phyloP scores from a whole-genome alignment of 257 asterid species.

The Gynochthodes officinalis region DNA sequence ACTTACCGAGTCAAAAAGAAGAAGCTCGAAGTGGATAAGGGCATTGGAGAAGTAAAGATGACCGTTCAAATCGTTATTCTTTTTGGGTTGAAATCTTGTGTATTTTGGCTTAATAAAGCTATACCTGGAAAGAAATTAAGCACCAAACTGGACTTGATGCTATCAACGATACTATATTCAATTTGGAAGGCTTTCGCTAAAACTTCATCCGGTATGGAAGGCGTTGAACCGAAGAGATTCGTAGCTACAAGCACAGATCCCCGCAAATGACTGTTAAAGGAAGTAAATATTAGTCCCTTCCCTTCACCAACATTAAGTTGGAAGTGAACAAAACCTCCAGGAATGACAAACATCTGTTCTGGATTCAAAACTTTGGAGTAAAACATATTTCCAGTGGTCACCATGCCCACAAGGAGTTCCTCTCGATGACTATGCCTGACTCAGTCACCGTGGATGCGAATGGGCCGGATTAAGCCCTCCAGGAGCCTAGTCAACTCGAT shows the following conservation, averaged over 20 bases:
- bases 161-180: conserved; percentile 32
- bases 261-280: conserved; percentile 66
- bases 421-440: conserved; percentile 38
- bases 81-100: not conserved
- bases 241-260: conserved; percentile 25
- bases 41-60: not conserved
- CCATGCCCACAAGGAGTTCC: conserved; percentile 50
- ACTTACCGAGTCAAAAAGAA: not conserved
- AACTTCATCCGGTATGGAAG: conserved; percentile 51
- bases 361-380: conserved; percentile 33
- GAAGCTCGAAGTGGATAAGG: not conserved
- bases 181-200: conserved; percentile 48
- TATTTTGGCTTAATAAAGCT: no score
- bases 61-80: not conserved
- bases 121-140: not conserved
- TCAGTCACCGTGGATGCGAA: conserved; percentile 58
- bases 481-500: conserved; percentile 39
- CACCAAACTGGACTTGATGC: conserved; percentile 41
- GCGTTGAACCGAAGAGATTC: conserved; percentile 46
- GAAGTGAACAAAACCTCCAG: conserved; percentile 53
- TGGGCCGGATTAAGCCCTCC: conserved; percentile 61
- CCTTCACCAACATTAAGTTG: conserved; percentile 55
- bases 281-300: conserved; percentile 39
- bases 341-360: conserved; percentile 59
- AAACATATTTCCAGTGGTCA: conserved; percentile 35